phyloP scores from a whole-genome alignment of 371 early-diverging fungal species.

The Zychaea mexicana region DNA sequence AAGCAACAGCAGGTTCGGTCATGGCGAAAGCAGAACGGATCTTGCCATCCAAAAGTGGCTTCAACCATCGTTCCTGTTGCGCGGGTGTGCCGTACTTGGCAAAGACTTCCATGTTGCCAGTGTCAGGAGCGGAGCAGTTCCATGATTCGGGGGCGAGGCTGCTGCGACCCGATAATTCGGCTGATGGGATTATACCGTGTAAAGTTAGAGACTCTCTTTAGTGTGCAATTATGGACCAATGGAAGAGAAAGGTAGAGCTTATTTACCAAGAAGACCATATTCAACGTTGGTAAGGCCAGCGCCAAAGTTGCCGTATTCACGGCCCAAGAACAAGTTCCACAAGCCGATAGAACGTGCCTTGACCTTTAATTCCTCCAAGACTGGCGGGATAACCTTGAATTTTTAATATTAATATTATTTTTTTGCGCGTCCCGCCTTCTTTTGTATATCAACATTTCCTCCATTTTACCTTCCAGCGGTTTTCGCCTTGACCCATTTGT shows the following conservation, averaged over 20 bases:
- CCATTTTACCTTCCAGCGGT: slow-evolving; percentile 76
- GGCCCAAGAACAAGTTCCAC: slow-evolving; percentile 93
- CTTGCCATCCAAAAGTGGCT: slow-evolving; percentile 84
- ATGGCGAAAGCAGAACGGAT: slow-evolving; percentile 97
- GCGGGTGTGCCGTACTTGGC: slow-evolving; percentile 89
- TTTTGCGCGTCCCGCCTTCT: not conserved
- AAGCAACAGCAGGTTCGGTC: slow-evolving; percentile 94
- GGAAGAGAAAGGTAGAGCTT: too few relatives aligned
- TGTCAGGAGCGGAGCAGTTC: slow-evolving; percentile 97
- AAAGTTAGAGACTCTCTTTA: too few relatives aligned
- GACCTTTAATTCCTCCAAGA: slow-evolving; percentile 86
- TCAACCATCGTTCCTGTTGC: slow-evolving; percentile 87
- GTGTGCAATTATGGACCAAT: too few relatives aligned
- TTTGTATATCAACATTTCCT: not conserved
- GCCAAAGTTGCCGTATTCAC: slow-evolving; percentile 59
- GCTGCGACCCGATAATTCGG: slow-evolving; percentile 86
- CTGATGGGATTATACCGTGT: too few relatives aligned
- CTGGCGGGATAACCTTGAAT: slow-evolving; percentile 75
- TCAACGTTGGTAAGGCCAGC: slow-evolving; percentile 93
- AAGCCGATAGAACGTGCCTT: slow-evolving; percentile 90
- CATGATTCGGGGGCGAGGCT: slow-evolving; percentile 84
- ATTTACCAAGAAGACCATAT: slow-evolving; percentile 75
- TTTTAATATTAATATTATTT: not conserved
- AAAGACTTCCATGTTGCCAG: slow-evolving; percentile 98
- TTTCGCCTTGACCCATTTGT: slow-evolving; percentile 74